Conservation (phyloP, 208 protist genomes). For the Phytomonas sp. region DNA sequence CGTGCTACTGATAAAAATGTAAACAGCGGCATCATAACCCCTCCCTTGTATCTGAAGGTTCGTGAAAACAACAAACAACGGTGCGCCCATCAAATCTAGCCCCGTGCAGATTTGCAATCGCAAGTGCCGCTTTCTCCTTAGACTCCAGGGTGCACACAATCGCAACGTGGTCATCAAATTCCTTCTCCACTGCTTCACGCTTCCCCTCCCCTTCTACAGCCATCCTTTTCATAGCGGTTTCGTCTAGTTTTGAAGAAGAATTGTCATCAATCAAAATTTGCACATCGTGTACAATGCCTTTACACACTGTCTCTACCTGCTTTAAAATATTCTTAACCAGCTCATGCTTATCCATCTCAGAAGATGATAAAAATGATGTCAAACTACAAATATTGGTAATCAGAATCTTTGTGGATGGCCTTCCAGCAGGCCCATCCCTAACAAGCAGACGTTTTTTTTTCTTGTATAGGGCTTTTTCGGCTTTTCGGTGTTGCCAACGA, state of each 20-base stretch:
- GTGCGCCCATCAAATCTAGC: conserved; percentile 43
- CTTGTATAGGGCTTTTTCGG: conserved; percentile 53
- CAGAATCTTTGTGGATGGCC: conserved; percentile 34
- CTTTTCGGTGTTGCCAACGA: conserved; percentile 40
- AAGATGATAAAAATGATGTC: background rate
- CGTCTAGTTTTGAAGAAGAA: background rate
- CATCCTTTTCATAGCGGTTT: background rate
- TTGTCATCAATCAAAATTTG: conserved; percentile 5
- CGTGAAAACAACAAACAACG: conserved; percentile 56
- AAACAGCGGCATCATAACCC: background rate
- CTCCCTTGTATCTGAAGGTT: background rate
- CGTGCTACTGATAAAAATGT: background rate
- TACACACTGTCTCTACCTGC: background rate
- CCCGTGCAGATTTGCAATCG: conserved; percentile 54
- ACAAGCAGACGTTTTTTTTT: conserved; percentile 52
- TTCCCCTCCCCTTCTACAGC: background rate
- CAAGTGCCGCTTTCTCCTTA: conserved; percentile 35
- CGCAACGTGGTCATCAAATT: conserved; percentile 58
- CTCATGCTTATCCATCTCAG: conserved; percentile 4
- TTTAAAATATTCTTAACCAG: conserved; percentile 8
- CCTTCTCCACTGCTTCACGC: background rate
- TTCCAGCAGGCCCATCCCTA: conserved; percentile 26
- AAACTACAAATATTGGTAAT: conserved; percentile 47
- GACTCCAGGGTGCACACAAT: conserved; percentile 42
- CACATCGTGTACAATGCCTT: background rate